Conservation (phyloP, 1,284 basidiomycete genomes). For the Neotropicomus parvogracilis region DNA sequence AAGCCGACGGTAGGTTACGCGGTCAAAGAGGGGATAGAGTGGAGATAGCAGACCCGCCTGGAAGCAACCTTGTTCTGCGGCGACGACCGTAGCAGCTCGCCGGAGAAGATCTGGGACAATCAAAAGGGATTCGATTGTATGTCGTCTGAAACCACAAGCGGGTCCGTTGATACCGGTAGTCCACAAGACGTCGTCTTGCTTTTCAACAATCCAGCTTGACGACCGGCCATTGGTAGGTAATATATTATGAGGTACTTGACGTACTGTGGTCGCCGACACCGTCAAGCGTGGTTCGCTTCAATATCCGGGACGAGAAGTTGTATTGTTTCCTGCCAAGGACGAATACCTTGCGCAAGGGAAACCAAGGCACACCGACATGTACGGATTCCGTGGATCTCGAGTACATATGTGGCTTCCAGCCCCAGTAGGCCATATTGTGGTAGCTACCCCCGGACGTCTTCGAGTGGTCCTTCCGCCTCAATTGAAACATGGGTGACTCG, state of each 20-base stretch:
- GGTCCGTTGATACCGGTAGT: neutral
- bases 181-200: neutral
- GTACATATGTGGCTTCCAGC: neutral
- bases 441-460: neutral
- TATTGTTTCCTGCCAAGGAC: neutral
- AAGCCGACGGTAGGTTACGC: conserved; percentile 2
- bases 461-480: conserved; percentile 8
- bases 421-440: neutral
- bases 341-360: neutral
- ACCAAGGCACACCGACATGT: neutral
- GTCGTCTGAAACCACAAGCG: neutral
- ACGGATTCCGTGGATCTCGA: neutral
- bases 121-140: conserved; percentile 5
- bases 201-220: too few species aligned
- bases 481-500: conserved; percentile 13
- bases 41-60: neutral
- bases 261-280: too few species aligned
- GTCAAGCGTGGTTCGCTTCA: too few species aligned
- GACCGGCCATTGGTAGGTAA: too few species aligned
- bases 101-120: neutral
- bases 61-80: neutral
- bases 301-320: neutral
- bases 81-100: neutral
- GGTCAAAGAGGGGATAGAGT: conserved; percentile 9
- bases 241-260: too few species aligned